Evolutionary conservation across 2,329 filamentous ascomycete species (phyloP), one percentile per base, ranked within the genome.

Genomic region (Graphilbum fragrans): DNA sequence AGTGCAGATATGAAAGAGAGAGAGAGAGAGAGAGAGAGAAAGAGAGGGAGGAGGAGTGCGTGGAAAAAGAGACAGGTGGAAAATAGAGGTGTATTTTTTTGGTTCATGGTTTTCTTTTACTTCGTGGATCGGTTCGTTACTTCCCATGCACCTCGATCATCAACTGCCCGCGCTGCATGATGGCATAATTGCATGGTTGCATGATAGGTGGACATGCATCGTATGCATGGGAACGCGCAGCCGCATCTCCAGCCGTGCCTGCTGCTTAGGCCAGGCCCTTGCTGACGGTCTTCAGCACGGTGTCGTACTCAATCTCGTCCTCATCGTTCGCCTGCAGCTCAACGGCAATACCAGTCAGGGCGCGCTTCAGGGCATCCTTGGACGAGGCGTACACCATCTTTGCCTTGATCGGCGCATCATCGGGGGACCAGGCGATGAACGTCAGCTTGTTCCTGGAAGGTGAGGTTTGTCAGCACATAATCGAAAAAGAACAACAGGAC

Each of bases 371-470:
- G 45, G 82, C 81, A 55, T 88, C 82, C 70, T 90, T 92, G 64
- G 85, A 92, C 40, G 85, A 84, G 54, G 84, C 82, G 72, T 90
- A 92, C 63, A 87, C 74, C 85, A 92, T 92, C 73, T 87, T 87
- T 64, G 81, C 73, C 84, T 81, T 80, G 64, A 87, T 72, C 51
- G 73, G 67, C 50, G 85, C 82, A 72, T 86, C 79, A 75, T 92
- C 82, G 45, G 82, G 82, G 49, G 80, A 82, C 82, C 82, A 88
- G 53, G 78, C 71, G 53, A 87, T 77, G 66, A 87, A 86, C 56
- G 77, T 75, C 54, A 86, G 77, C 70, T 86, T 86, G 75, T 76
- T 84, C 66, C 77, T 81, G 31, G n/a, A 21, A 10, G 20, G 12
- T 14, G 20, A 16, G 27, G 22, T 2, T 3, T 19, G 27, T 39